Conservation (phyloP, 1,284 basidiomycete genomes). For the Acaromyces ingoldii region DNA sequence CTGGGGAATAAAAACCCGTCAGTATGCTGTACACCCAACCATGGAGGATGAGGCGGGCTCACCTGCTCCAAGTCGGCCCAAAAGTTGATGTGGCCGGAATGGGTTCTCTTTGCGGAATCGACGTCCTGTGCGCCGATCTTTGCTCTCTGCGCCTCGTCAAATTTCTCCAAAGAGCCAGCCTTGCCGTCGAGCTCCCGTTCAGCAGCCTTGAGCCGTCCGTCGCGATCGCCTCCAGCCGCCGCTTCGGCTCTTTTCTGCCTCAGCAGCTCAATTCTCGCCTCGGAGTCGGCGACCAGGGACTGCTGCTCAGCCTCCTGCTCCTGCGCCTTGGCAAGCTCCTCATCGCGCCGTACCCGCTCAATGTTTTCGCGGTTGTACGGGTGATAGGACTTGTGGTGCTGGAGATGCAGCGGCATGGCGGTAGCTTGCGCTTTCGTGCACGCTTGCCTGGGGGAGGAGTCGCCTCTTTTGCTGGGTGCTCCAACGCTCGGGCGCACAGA, state of each 20-base stretch:
- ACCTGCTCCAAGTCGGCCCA: conserved; percentile 45
- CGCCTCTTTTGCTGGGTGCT: too few species aligned
- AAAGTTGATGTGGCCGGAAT: conserved; percentile 24
- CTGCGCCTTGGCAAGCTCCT: conserved; percentile 58
- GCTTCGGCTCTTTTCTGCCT: conserved; percentile 59
- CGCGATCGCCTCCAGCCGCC: not conserved
- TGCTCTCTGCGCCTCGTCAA: not conserved
- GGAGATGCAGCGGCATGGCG: conserved; percentile 34
- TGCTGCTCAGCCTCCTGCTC: conserved; percentile 66
- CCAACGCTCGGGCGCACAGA: too few species aligned
- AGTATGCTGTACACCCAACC: too few species aligned
- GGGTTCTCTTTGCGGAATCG: not conserved
- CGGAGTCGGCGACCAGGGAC: conserved; percentile 71
- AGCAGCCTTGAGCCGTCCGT: conserved; percentile 1
- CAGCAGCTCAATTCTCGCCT: conserved; percentile 67
- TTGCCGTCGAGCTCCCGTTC: conserved; percentile 6
- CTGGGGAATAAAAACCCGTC: too few species aligned
- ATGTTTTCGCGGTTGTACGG: conserved; percentile 76
- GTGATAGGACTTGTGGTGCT: conserved; percentile 84
- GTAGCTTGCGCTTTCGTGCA: conserved; percentile 1
- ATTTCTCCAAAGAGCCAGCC: conserved; percentile 3
- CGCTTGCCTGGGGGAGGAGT: not conserved
- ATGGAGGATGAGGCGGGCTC: too few species aligned
- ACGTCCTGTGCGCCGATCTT: not conserved
- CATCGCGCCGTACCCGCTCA: conserved; percentile 69